A percentile compares a stretch with the other conserved stretches of the same genome.
phyloP scores from a whole-genome alignment of 352 stramenopile genomes.

The Globisporangium yorkense region DNA sequence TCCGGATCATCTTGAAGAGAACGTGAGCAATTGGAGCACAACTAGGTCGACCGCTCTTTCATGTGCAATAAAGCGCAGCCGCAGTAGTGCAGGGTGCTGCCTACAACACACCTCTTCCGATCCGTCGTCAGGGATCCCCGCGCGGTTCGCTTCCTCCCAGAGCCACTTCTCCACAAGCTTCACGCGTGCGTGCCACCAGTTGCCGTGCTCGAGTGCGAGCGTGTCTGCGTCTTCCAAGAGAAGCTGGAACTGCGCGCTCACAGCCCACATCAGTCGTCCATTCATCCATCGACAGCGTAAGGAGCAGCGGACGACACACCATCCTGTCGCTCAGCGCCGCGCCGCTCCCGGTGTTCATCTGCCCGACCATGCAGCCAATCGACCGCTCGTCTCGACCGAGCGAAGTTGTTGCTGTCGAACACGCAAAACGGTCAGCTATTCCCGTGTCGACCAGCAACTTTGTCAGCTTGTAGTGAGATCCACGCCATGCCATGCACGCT shows the following conservation, averaged over 20 bases:
- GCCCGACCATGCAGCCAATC: not conserved
- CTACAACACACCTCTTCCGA: constrained; percentile 48
- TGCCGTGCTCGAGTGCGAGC: constrained; percentile 24
- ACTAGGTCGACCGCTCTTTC: no score
- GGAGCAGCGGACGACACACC: not conserved
- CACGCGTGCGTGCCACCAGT: constrained; percentile 71
- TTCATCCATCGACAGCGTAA: no score
- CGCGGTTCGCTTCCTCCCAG: constrained; percentile 45
- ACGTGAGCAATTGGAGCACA: not conserved
- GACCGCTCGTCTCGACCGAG: not conserved
- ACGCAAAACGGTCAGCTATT: not conserved
- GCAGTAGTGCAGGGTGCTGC: not conserved
- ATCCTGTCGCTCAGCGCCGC: not conserved
- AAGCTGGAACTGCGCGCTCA: constrained; percentile 29
- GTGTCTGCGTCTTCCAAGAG: constrained; percentile 40
- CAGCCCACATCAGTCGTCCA: no score
- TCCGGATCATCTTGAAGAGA: constrained; percentile 48
- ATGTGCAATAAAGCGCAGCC: no score
- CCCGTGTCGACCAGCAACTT: no score
- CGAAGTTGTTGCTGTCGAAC: no score
- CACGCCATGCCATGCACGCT: not conserved
- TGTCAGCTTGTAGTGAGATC: no score
- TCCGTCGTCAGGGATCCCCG: constrained; percentile 60
- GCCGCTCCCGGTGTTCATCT: not conserved
- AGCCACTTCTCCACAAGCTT: constrained; percentile 69